phyloP scores from a whole-genome alignment of 2,329 filamentous ascomycete species.

The Ophiostoma sp. region DNA sequence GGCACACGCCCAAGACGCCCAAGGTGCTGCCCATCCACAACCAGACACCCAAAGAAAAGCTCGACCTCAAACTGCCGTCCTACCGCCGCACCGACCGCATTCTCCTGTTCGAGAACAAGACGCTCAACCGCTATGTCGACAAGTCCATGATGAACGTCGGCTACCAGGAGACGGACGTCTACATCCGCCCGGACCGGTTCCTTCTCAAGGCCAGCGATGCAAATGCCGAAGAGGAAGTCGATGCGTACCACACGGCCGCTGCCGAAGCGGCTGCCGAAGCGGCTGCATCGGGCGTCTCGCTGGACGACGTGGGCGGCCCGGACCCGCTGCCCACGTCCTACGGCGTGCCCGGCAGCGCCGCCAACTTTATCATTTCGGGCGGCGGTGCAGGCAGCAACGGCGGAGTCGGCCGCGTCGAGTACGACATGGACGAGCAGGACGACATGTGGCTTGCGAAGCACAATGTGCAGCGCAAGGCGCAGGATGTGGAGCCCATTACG shows the following conservation, averaged over 20 bases:
- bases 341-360: conserved; percentile 46
- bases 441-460: conserved; percentile 88
- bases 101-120: conserved; percentile 75
- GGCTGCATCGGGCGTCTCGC: neutral
- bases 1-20: conserved; percentile 49
- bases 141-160: conserved; percentile 94
- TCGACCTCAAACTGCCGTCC: conserved; percentile 70
- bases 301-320: neutral
- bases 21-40: conserved; percentile 71
- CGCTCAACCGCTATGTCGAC: conserved; percentile 85
- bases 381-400: conserved; percentile 30
- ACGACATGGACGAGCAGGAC: conserved; percentile 99
- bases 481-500: conserved; percentile 75
- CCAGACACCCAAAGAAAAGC: conserved; percentile 71
- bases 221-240: conserved; percentile 55
- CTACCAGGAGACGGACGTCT: conserved; percentile 92
- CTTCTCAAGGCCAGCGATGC: conserved; percentile 61
- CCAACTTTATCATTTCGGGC: conserved; percentile 9
- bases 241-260: conserved; percentile 39
- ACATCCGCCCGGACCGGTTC: conserved; percentile 67
- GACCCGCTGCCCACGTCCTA: neutral
- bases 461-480: conserved; percentile 69
- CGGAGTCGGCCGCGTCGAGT: conserved; percentile 79
- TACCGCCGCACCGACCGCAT: conserved; percentile 77
- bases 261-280: conserved; percentile 48